A percentile compares a stretch with the other conserved stretches of the same genome.
phyloP scores from a whole-genome alignment of 805 yeast genomes.

The Kodamaea kakaduensis region DNA sequence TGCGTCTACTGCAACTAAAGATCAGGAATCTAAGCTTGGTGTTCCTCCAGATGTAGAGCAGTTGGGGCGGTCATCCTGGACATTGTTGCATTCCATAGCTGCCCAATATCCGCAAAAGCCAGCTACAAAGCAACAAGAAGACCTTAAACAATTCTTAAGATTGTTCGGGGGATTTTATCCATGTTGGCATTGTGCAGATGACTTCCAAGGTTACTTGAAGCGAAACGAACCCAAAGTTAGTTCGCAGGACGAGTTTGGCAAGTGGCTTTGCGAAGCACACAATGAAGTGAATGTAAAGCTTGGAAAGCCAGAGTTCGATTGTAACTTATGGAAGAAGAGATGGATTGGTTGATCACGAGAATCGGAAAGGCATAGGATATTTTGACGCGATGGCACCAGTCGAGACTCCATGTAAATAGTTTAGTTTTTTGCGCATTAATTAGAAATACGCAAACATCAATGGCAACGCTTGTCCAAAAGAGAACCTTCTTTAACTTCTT shows the following conservation, averaged over 20 bases:
- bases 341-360: constrained; percentile 47
- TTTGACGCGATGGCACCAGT: too few species aligned
- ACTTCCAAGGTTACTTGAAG: constrained; percentile 61
- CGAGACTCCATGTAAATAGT: too few species aligned
- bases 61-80: constrained; percentile 89
- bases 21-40: too few species aligned
- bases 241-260: constrained; percentile 74
- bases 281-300: constrained; percentile 85
- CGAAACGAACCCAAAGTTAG: constrained; percentile 53
- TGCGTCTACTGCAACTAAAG: constrained; percentile 7
- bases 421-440: too few species aligned
- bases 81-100: constrained; percentile 83
- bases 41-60: constrained; percentile 80
- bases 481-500: constrained; percentile 6
- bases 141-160: constrained; percentile 64
- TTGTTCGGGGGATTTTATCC: constrained; percentile 83
- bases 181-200: constrained; percentile 90
- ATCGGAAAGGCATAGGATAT: too few species aligned
- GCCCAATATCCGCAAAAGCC: constrained; percentile 83
- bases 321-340: constrained; percentile 85
- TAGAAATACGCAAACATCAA: constrained; percentile 1
- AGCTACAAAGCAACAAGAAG: constrained; percentile 54
- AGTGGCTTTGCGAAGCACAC: constrained; percentile 94
- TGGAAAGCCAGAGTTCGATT: constrained; percentile 83
- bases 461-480: constrained; percentile 7